phyloP scores from a whole-genome alignment of 2,329 filamentous ascomycete genomes.

The Leptodontidium sp. region DNA sequence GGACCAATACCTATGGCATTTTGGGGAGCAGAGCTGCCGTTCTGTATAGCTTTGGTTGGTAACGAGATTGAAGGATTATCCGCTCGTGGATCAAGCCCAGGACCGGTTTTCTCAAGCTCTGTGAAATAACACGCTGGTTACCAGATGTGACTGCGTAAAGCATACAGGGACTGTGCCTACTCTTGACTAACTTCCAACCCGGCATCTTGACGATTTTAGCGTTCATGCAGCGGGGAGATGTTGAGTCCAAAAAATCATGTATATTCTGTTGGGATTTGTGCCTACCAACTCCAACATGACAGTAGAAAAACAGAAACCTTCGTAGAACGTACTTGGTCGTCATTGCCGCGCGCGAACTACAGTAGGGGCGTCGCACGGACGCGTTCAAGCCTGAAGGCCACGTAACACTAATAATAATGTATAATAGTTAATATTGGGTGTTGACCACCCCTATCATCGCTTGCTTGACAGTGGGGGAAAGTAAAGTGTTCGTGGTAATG shows the following conservation, averaged over 20 bases:
- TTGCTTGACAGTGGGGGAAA: too few species aligned
- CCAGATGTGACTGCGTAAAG: slow-evolving; percentile 1
- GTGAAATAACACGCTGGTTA: neutral
- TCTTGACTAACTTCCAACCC: neutral
- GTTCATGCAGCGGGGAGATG: neutral
- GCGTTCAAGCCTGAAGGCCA: neutral
- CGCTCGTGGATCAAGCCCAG: neutral
- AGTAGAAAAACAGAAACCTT: neutral
- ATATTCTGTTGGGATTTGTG: neutral
- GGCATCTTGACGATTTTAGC: neutral
- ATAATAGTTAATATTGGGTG: neutral
- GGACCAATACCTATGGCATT: neutral
- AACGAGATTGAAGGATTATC: neutral
- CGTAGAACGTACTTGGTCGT: neutral
- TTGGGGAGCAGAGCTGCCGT: neutral
- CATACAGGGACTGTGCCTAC: slow-evolving; percentile 1
- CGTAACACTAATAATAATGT: neutral
- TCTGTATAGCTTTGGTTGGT: neutral
- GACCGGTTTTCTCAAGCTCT: neutral
- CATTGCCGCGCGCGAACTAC: neutral
- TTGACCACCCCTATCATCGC: too few species aligned
- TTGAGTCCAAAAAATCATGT: neutral
- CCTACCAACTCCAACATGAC: neutral
- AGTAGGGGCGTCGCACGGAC: neutral
- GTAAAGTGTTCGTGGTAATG: too few species aligned